Evolutionary conservation across 2,329 filamentous ascomycete genomes (phyloP).

Genomic region (Sporothrix globosa): DNA sequence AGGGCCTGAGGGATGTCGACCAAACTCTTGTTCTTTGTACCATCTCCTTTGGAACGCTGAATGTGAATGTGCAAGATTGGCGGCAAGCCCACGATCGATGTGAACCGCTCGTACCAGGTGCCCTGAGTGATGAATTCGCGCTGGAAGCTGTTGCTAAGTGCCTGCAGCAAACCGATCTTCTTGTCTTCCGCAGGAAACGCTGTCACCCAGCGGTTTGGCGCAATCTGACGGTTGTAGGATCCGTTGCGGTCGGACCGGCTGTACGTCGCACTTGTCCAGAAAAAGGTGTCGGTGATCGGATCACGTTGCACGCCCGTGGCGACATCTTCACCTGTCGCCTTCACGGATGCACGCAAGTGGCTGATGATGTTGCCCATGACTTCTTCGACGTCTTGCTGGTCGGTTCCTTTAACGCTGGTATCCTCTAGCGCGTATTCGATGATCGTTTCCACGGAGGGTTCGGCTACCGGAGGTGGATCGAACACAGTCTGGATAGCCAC

Average conservation of each 20-base stretch:
- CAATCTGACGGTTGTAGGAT: slow-evolving; percentile 48
- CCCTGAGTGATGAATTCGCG: slow-evolving; percentile 72
- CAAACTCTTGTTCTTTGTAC: slow-evolving; percentile 74
- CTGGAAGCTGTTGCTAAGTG: slow-evolving; percentile 84
- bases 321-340: slow-evolving; percentile 64
- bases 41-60: slow-evolving; percentile 76
- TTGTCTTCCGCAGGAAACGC: slow-evolving; percentile 58
- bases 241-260: slow-evolving; percentile 56
- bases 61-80: slow-evolving; percentile 89
- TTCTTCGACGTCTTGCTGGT: slow-evolving; percentile 95
- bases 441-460: slow-evolving; percentile 50
- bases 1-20: slow-evolving; percentile 79
- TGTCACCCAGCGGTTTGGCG: slow-evolving; percentile 65
- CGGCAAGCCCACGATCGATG: slow-evolving; percentile 74
- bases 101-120: slow-evolving; percentile 62
- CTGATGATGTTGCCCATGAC: slow-evolving; percentile 92
- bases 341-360: slow-evolving; percentile 86
- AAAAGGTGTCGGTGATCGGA: slow-evolving; percentile 71
- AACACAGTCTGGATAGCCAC: slow-evolving; percentile 30
- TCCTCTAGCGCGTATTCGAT: slow-evolving; percentile 52
- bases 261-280: slow-evolving; percentile 64
- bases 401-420: slow-evolving; percentile 55
- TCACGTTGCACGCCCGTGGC: slow-evolving; percentile 76
- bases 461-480: slow-evolving; percentile 38
- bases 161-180: slow-evolving; percentile 72